Evolutionary conservation across 78 protist genomes (phyloP), one percentile per base, ranked within the genome.

Genomic region (Emiliania huxleyi): DNA sequence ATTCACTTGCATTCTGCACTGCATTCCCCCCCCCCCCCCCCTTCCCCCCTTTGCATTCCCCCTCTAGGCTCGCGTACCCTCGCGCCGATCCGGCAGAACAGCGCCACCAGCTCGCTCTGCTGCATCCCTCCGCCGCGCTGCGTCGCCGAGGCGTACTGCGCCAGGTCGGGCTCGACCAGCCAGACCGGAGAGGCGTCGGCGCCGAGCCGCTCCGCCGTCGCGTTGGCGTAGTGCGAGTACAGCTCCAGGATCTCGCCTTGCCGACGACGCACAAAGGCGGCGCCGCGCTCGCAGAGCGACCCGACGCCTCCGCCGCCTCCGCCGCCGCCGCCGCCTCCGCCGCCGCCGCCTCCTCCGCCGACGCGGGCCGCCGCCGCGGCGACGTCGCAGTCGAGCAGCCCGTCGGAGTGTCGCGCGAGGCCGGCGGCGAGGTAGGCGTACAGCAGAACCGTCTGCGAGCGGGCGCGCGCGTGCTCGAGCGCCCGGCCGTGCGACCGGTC

Each of bases 121-220:
- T 5, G 42, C 37, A 73, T 18, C 18, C 83, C 83, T 2, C 83
- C 83, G 44, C 83, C 83, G 4, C 19, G 19, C 42, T 73, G 83
- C 23, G 44, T 73, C 23, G 4, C 40, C 83, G 4, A 6, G 40
- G 83, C 8, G 83, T 73, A 73, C 83, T 73, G 83, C 19, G 8
- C 2, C 83, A 18, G n/a, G 42, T 73, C 83, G 42, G 83, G 83
- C 83, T 73, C 83, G 33, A 73, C n/a, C 44, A 73, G 83, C 83
- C 83, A 73, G 44, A 73, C 3, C 44, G 5, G 2, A 6, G 8
- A 18, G 33, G 83, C 37, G 44, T 5, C 5, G 23, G 18, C 33
- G 42, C 83, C 83, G 23, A 73, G 83, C 18, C 83, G 42, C 23
- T 6, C 3, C 83, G 83, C 37, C 19, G 83, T 73, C 83, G 8